Conservation (phyloP, 2,329 filamentous ascomycete species). For the Onygena corvina region DNA sequence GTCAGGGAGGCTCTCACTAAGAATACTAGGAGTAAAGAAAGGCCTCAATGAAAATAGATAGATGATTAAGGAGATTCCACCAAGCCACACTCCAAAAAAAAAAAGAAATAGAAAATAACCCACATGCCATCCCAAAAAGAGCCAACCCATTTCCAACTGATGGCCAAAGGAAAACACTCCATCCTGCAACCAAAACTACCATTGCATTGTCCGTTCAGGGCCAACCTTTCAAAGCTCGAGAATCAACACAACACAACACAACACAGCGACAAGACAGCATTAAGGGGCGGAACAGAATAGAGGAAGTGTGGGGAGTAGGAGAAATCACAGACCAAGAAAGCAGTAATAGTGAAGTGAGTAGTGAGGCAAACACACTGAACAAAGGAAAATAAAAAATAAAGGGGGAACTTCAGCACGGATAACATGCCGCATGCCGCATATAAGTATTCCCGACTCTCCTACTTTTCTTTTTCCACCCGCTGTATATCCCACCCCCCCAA, state of each 20-base stretch:
- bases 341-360: background rate
- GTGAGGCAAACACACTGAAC: conserved; percentile 17
- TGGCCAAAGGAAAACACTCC: conserved; percentile 15
- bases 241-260: too few relatives aligned
- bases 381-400: conserved; percentile 10
- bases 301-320: conserved; percentile 18
- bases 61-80: conserved; percentile 13
- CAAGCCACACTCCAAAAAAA: conserved; percentile 16
- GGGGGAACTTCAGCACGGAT: conserved; percentile 8
- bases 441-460: conserved; percentile 13
- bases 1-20: background rate
- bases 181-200: conserved; percentile 15
- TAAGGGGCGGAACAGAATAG: conserved; percentile 12
- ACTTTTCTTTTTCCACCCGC: conserved; percentile 10
- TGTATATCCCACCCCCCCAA: conserved; percentile 12
- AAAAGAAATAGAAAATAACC: too few relatives aligned
- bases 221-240: conserved; percentile 7
- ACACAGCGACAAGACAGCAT: conserved; percentile 7
- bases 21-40: background rate
- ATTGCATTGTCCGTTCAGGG: conserved; percentile 13
- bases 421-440: conserved; percentile 11
- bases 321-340: conserved; percentile 21
- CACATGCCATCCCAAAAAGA: conserved; percentile 15
- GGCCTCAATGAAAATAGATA: background rate
- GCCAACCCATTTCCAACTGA: conserved; percentile 15